Evolutionary conservation across 176 grass and related monocot genomes (phyloP), one percentile per base, ranked within the genome.

Genomic region (Oryza meyeriana): DNA sequence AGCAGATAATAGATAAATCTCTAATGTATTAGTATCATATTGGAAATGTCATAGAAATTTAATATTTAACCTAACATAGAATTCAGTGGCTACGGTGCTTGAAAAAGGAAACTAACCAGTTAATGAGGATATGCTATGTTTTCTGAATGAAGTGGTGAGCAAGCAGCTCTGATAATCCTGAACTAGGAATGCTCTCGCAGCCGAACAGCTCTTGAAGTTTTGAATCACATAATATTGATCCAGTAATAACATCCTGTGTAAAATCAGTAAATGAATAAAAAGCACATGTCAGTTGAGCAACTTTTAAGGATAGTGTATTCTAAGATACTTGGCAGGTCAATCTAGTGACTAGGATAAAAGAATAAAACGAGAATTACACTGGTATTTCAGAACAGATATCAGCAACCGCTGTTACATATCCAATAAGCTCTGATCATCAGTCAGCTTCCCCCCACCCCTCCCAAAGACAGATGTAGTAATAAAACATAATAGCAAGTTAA

Each of bases 171-270:
- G 88, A 78, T 88, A 98, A 73, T 34, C 67, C 90, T 85, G 92
- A 83, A 64, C 71, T 68, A 61, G 88, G 90, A 72, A 98, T 76
- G 71, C 78, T 94, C 63, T 94, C 90, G 64, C 90, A 94, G 32
- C 90, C 92, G 10, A 98, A 90, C 25, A 98, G 79, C 89, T 93
- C 92, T 75, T 95, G 90, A 70, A 98, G 88, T 74, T 94, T 94
- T 48, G 88, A 86, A 87, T 98, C 95, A 77, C 95, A 98, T 68
- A 93, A 57, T 89, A 98, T 93, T 14, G 86, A 91, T 48, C 17
- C 70, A 70, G 39, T 89, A 44, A 69, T 66, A 78, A 64, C 64
- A 88, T 98, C 95, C 95, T 98, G 41, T 34, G 84, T 73, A 69
- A 73, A 76, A 80, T 65, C 64, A 90, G 32, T 76, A 55, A 59